Conservation (phyloP, 202 grass and related monocot genomes). For the Saccharum hybrid region DNA sequence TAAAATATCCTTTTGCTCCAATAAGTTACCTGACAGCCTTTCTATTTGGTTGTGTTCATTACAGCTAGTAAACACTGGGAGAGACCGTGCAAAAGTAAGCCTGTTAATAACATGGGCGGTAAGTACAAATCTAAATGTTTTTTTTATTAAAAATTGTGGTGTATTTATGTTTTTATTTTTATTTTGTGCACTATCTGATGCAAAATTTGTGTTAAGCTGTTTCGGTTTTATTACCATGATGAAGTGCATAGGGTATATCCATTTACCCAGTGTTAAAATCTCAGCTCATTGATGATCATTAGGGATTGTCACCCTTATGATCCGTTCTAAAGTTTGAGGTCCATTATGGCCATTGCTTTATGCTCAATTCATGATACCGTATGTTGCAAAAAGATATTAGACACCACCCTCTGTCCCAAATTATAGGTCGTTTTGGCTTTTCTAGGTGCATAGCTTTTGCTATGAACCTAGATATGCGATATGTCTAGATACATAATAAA, state of each 20-base stretch:
- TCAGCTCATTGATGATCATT: constrained; percentile 10
- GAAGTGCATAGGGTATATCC: neutral
- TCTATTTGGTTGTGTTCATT: constrained; percentile 37
- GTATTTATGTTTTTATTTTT: neutral
- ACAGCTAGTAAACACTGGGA: constrained; percentile 96
- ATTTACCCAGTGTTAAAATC: constrained; percentile 7
- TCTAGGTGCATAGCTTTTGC: too few relatives aligned
- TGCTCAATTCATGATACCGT: neutral
- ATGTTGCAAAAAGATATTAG: neutral
- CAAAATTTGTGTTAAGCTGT: neutral
- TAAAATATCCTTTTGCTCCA: constrained; percentile 27
- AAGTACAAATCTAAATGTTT: constrained; percentile 47
- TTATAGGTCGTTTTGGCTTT: neutral
- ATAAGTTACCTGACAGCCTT: constrained; percentile 37
- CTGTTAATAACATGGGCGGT: constrained; percentile 98
- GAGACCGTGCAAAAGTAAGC: constrained; percentile 98
- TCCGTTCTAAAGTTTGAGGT: constrained; percentile 9
- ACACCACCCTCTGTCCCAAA: neutral
- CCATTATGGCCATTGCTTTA: neutral
- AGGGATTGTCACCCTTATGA: neutral
- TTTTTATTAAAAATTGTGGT: neutral
- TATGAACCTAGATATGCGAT: neutral
- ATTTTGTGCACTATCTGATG: neutral
- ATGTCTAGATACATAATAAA: too few relatives aligned
- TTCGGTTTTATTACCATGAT: neutral